Percentiles rank a stretch among this genome's conserved stretches.
Conservation (phyloP, 495 filamentous ascomycete genomes). For the Usnea hakonensis region DNA sequence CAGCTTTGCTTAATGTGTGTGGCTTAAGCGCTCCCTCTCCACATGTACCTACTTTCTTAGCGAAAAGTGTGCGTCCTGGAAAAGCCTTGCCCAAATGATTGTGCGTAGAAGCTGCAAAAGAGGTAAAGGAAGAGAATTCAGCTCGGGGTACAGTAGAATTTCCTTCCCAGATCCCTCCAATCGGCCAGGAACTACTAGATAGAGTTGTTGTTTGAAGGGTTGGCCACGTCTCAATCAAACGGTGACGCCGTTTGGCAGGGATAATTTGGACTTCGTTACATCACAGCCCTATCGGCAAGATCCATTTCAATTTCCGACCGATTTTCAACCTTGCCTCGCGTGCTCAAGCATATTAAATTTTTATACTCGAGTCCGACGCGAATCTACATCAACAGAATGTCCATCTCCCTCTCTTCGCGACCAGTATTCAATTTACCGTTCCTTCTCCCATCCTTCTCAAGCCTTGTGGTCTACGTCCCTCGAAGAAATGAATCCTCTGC, state of each 20-base stretch:
- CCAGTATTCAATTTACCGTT: conserved; percentile 31
- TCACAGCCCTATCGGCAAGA: not conserved
- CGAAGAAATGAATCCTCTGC: conserved; percentile 61
- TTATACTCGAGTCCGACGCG: conserved; percentile 1
- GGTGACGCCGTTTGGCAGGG: conserved; percentile 14
- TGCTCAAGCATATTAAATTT: not conserved
- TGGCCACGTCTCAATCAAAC: conserved; percentile 10
- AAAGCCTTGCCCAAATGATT: not conserved
- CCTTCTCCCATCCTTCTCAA: conserved; percentile 37
- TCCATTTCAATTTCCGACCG: conserved; percentile 16
- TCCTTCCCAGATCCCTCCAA: not conserved
- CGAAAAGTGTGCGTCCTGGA: not conserved
- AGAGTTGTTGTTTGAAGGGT: conserved; percentile 1
- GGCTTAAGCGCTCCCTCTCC: not conserved
- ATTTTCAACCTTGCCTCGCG: not conserved
- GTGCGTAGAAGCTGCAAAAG: not conserved
- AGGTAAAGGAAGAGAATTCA: not conserved
- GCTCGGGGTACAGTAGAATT: not conserved
- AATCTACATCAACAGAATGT: conserved; percentile 12
- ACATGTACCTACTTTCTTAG: not conserved
- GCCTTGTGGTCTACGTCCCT: conserved; percentile 25
- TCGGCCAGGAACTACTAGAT: not conserved
- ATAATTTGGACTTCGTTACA: not conserved
- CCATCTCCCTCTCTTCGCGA: conserved; percentile 8
- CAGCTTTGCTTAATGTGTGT: not conserved